These are phyloP conservation scores for Tuber indicum DNA, from an alignment of 495 filamentous ascomycete species.

Conservation along the genomic window DNA sequence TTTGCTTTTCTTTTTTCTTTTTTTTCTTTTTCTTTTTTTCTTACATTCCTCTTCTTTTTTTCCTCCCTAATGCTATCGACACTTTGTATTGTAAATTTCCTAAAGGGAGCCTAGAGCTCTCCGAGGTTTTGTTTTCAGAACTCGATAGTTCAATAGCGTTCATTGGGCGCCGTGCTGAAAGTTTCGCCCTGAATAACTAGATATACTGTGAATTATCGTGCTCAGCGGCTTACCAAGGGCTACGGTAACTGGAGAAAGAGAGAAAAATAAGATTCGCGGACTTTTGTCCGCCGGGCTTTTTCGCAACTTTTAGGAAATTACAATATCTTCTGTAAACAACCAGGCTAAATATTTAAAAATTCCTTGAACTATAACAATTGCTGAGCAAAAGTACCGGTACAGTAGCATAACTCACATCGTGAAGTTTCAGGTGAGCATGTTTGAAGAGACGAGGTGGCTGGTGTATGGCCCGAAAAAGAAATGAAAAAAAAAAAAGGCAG, in stretches of 20 bases:
- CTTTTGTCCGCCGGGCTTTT: not conserved
- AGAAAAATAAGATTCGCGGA: not conserved
- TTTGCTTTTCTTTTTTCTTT: not conserved
- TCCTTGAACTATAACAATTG: not conserved
- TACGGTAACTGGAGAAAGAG: too few species aligned
- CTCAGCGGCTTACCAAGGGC: too few species aligned
- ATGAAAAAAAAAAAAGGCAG: not conserved
- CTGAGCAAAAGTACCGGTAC: conserved; percentile 7
- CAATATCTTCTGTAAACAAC: not conserved
- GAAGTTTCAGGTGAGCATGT: conserved; percentile 9
- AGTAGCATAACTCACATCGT: not conserved
- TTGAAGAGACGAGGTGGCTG: conserved; percentile 27
- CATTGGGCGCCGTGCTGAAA: not conserved
- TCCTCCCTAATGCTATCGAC: not conserved
- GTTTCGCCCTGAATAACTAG: not conserved
- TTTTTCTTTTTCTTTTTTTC: not conserved
- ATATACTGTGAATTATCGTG: not conserved
- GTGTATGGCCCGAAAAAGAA: conserved; percentile 5
- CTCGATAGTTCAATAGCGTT: not conserved
- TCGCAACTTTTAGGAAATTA: conserved; percentile 1
- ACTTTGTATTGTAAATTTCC: not conserved
- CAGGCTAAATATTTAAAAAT: conserved; percentile 13
- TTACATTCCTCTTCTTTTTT: not conserved
- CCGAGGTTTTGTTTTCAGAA: not conserved
- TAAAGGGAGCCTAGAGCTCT: not conserved